Evolutionary conservation across 2,329 filamentous ascomycete genomes (phyloP), one percentile per base, ranked within the genome.

Genomic region (Penicillium crustosum): DNA sequence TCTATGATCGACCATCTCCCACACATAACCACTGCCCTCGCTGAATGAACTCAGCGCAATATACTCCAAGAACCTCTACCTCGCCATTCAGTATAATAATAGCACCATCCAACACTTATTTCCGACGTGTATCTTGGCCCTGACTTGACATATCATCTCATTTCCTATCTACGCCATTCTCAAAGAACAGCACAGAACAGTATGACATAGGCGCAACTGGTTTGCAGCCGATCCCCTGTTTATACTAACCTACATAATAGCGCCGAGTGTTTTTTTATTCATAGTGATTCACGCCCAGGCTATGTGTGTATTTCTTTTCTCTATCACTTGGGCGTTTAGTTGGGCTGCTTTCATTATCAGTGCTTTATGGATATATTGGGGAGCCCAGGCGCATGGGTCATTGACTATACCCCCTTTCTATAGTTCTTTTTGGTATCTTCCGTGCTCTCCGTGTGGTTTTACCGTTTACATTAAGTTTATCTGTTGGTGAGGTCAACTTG

Each of bases 231-330:
- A 36, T 33, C 23, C n/a, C 23, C 19, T 47, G 19, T 39, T 39
- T 17, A 47, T 39, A 61, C 58, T 62, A 56, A 62, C 52, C 38
- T 39, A 38, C 19, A 42, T 52, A 44, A 49, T 55, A 58, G 55
- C 43, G 6, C 6, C 43, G 36, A 54, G 19, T 43, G 17, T 44
- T 25, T 43, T 23, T 19, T 56, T 19, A n/a, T 35, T 38, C 19
- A 51, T 41, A 5, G 15, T 36, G n/a, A 12, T 41, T 23, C 13
- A 21, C 13, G 13, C 23, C 25, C 13, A n/a, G n/a, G n/a, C 19
- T 9, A 47, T 49, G n/a, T 25, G 19, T 43, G 31, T 33, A 43
- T 45, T 31, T 42, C 5, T 39, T 19, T 44, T 43, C 39, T 17
- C 36, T 51, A 10, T n/a, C 21, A 21, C n/a, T 44, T 57, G 19